phyloP scores from a whole-genome alignment of 108 stramenopile species.

The Cylindrotheca closterium region DNA sequence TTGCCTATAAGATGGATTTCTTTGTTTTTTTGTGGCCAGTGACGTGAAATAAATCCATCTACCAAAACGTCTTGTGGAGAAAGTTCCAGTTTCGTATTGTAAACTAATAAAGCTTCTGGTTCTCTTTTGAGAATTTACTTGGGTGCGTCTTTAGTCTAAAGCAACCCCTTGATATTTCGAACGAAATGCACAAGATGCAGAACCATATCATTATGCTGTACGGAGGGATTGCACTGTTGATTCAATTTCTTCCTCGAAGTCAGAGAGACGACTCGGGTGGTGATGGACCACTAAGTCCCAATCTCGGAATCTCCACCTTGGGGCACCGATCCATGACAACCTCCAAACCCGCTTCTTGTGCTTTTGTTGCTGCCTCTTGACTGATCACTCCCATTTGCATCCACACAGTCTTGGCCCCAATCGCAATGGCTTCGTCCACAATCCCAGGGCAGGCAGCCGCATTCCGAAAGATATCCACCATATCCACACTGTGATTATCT shows the following conservation, averaged over 20 bases:
- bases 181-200: no score
- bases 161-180: no score
- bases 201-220: no score
- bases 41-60: no score
- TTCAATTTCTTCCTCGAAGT: background rate
- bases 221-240: no score
- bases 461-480: constrained; percentile 84
- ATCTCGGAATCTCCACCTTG: constrained; percentile 56
- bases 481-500: constrained; percentile 51
- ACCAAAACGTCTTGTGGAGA: no score
- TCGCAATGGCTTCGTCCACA: constrained; percentile 76
- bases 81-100: no score
- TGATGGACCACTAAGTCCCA: constrained; percentile 26
- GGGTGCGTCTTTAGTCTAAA: no score
- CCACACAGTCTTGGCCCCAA: constrained; percentile 80
- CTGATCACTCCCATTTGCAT: constrained; percentile 79
- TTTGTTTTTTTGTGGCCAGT: no score
- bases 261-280: constrained; percentile 7
- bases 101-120: no score
- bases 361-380: constrained; percentile 68
- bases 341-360: constrained; percentile 65
- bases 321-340: constrained; percentile 84
- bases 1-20: no score
- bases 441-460: constrained; percentile 60
- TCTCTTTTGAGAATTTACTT: no score